Evolutionary conservation across 2,329 filamentous ascomycete genomes (phyloP).

Genomic region (Claviceps arundinis): DNA sequence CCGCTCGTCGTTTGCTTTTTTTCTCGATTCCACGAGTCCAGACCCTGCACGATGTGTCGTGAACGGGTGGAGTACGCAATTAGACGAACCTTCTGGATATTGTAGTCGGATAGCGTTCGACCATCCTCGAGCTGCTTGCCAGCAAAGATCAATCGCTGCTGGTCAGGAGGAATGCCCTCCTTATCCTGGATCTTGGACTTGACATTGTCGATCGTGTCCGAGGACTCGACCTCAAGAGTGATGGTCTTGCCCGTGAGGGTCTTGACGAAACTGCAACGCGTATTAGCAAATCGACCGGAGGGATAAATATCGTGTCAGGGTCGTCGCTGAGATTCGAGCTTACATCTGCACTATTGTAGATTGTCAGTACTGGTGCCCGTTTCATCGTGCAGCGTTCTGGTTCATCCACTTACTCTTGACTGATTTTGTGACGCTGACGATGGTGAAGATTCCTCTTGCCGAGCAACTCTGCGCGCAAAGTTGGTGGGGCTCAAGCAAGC

Average conservation of each 20-base stretch:
- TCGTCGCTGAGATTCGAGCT: constrained; percentile 26
- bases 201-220: constrained; percentile 99
- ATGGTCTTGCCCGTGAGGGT: constrained; percentile 99
- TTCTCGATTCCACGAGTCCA: not conserved
- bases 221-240: constrained; percentile 98
- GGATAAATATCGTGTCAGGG: not conserved
- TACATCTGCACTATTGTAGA: constrained; percentile 72
- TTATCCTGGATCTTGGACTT: constrained; percentile 99
- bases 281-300: constrained; percentile 15
- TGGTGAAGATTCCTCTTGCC: constrained; percentile 22
- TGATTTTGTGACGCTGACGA: constrained; percentile 36
- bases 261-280: constrained; percentile 80
- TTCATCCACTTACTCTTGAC: constrained; percentile 43
- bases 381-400: not conserved
- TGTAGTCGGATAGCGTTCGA: constrained; percentile 93
- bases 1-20: not conserved
- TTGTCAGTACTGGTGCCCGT: constrained; percentile 31
- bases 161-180: constrained; percentile 95
- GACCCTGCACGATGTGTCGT: not conserved
- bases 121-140: constrained; percentile 99
- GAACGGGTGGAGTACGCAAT: not conserved
- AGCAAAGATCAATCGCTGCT: constrained; percentile 97
- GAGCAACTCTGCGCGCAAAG: constrained; percentile 26
- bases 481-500: constrained; percentile 28
- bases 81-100: constrained; percentile 85